A percentile compares a stretch with the other conserved stretches of the same genome.
Evolutionary conservation across 2,329 filamentous ascomycete genomes (phyloP).

Genomic region (Paraphaeosphaeria sporulosa): DNA sequence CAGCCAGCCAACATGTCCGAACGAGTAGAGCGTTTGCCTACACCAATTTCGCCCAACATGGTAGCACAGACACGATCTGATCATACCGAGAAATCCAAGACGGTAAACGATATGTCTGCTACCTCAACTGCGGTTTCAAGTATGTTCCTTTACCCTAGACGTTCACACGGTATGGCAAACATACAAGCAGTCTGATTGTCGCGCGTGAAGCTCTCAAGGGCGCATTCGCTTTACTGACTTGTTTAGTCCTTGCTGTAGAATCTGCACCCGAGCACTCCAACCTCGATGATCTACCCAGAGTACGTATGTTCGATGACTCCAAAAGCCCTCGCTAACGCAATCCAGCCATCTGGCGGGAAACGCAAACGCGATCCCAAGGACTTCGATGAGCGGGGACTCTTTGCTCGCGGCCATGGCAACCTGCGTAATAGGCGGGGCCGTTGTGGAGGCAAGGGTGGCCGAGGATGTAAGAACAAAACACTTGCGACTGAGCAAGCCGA

Average conservation of each 20-base stretch:
- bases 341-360: not conserved
- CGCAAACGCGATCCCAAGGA: not conserved
- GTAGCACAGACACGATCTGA: not conserved
- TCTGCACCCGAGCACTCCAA: not conserved
- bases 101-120: not conserved
- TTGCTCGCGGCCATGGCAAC: not conserved
- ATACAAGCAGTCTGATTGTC: not conserved
- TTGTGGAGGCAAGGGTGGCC: constrained; percentile 1
- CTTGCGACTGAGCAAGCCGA: not conserved
- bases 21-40: not conserved
- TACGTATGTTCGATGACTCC: not conserved
- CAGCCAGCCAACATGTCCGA: not conserved
- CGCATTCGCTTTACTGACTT: not conserved
- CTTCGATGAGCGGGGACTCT: not conserved
- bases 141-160: not conserved
- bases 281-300: constrained; percentile 7
- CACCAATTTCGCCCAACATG: not conserved
- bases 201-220: not conserved
- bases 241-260: constrained; percentile 1
- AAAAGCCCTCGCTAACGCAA: not conserved
- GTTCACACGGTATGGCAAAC: not conserved
- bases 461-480: not conserved
- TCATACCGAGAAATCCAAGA: not conserved
- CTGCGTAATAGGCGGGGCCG: not conserved
- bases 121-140: not conserved